phyloP scores from a whole-genome alignment of 2,329 filamentous ascomycete species.

The Fusarium palustre region DNA sequence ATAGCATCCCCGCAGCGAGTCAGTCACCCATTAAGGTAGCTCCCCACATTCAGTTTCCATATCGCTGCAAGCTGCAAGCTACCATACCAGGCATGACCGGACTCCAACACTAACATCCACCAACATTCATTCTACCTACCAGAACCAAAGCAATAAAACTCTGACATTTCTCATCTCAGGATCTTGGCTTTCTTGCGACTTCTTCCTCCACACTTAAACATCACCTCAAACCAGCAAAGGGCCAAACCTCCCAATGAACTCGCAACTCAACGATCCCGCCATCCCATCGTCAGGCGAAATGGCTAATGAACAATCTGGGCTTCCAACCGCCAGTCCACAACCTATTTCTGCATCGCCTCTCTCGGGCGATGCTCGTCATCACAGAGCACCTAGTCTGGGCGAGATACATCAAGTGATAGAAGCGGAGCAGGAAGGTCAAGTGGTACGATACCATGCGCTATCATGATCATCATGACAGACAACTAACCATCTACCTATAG shows the following conservation, averaged over 20 bases:
- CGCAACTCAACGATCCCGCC: constrained; percentile 77
- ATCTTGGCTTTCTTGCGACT: constrained; percentile 66
- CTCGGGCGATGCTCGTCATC: constrained; percentile 68
- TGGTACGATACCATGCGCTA: constrained; percentile 60
- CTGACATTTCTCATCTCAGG: constrained; percentile 53
- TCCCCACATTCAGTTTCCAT: constrained; percentile 74
- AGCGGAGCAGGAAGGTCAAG: constrained; percentile 82
- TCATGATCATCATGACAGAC: neutral
- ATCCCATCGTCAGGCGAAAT: constrained; percentile 77
- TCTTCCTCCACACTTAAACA: constrained; percentile 57
- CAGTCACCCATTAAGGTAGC: constrained; percentile 65
- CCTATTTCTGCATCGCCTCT: constrained; percentile 62
- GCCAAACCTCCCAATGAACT: constrained; percentile 76
- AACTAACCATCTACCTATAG: constrained; percentile 52
- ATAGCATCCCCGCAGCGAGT: constrained; percentile 53
- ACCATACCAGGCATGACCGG: constrained; percentile 81
- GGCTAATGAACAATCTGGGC: constrained; percentile 58
- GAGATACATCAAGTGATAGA: constrained; percentile 84
- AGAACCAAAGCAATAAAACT: neutral
- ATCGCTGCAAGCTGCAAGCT: constrained; percentile 80
- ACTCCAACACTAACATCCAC: constrained; percentile 72
- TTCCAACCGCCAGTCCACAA: constrained; percentile 56
- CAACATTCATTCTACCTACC: constrained; percentile 26
- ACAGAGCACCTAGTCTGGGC: constrained; percentile 76
- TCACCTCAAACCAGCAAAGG: constrained; percentile 67